Conservation (phyloP, 1,284 basidiomycete species). For the Fomitopsis schrenkii region DNA sequence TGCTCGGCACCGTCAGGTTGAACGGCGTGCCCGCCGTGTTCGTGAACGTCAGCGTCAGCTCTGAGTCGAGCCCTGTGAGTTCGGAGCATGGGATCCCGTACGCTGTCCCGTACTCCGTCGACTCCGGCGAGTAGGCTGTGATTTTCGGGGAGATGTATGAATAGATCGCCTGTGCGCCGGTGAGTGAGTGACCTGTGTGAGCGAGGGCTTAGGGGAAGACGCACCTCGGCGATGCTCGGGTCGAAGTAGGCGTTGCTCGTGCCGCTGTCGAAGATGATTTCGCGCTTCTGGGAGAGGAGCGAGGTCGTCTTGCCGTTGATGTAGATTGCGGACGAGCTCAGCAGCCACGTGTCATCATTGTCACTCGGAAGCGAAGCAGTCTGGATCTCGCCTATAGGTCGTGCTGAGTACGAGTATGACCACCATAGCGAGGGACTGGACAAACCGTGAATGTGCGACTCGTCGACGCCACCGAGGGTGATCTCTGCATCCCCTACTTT, state of each 20-base stretch:
- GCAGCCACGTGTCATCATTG: conserved; percentile 38
- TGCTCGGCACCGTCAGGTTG: conserved; percentile 50
- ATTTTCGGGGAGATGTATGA: conserved; percentile 51
- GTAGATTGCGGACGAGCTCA: conserved; percentile 41
- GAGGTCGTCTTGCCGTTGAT: conserved; percentile 50
- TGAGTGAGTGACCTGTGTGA: not conserved
- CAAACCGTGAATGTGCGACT: conserved; percentile 43
- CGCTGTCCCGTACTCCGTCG: conserved; percentile 50
- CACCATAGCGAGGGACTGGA: conserved; percentile 6
- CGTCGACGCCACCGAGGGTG: conserved; percentile 50
- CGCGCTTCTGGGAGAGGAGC: conserved; percentile 34
- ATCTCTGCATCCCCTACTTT: conserved; percentile 47
- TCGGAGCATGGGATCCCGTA: conserved; percentile 47
- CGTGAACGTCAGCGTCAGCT: conserved; percentile 46
- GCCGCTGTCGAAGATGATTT: conserved; percentile 53
- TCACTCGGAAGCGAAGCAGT: not conserved
- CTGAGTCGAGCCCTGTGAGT: conserved; percentile 39
- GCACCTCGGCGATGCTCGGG: conserved; percentile 39
- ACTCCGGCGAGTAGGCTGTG: conserved; percentile 38
- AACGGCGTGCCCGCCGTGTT: conserved; percentile 40
- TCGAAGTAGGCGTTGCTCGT: conserved; percentile 52
- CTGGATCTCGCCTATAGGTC: not conserved
- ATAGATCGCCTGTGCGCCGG: conserved; percentile 44
- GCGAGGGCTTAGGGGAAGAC: not conserved
- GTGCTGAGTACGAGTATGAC: not conserved